phyloP scores from a whole-genome alignment of 2,329 filamentous ascomycete species.

The Tothia fuscella region DNA sequence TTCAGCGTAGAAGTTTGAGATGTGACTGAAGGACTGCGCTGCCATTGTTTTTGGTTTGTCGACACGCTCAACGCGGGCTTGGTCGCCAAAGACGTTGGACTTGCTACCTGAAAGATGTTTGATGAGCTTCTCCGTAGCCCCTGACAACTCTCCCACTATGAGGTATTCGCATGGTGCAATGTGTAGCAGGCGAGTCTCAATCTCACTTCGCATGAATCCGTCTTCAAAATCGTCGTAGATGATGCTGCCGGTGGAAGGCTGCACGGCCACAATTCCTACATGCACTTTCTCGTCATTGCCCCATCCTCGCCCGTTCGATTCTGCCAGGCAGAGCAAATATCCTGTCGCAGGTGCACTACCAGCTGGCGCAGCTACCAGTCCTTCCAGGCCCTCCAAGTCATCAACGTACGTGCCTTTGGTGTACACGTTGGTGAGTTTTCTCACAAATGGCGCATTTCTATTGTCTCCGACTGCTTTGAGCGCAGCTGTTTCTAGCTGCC shows the following conservation, averaged over 20 bases:
- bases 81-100: constrained; percentile 85
- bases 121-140: constrained; percentile 83
- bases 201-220: constrained; percentile 91
- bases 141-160: constrained; percentile 81
- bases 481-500: constrained; percentile 89
- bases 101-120: constrained; percentile 78
- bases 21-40: constrained; percentile 74
- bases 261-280: constrained; percentile 84
- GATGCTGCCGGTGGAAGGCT: constrained; percentile 90
- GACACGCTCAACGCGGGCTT: constrained; percentile 71
- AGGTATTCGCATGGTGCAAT: constrained; percentile 94
- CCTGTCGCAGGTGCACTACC: constrained; percentile 55
- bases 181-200: constrained; percentile 89
- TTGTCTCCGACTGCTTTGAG: constrained; percentile 94
- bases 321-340: constrained; percentile 88
- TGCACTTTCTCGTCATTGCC: constrained; percentile 90
- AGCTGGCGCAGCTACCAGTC: constrained; percentile 38
- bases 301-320: constrained; percentile 64
- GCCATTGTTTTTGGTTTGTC: constrained; percentile 68
- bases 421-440: constrained; percentile 91
- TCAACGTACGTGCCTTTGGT: constrained; percentile 98
- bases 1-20: constrained; percentile 83
- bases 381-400: constrained; percentile 69
- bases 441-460: constrained; percentile 78
- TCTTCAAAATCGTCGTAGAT: constrained; percentile 95